phyloP scores from a whole-genome alignment of 805 yeast genomes.

The Wickerhamiella lipophila region DNA sequence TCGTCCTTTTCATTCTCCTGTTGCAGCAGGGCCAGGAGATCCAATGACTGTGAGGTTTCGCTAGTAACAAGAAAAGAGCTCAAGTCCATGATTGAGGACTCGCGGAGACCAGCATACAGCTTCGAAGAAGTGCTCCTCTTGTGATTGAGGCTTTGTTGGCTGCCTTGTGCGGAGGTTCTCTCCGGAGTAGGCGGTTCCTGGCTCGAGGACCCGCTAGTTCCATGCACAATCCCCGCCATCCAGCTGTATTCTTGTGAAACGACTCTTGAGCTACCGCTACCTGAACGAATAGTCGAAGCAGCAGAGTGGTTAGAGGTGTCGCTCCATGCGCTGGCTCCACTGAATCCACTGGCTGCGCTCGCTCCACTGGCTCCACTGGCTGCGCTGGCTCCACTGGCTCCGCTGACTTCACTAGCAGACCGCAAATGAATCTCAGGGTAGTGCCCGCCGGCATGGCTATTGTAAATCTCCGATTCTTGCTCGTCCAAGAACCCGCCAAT shows the following conservation, averaged over 20 bases:
- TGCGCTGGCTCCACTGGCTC: too few species aligned
- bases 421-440: slow-evolving; percentile 16
- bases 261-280: neutral
- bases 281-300: neutral
- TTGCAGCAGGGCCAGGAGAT: neutral
- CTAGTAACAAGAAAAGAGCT: slow-evolving; percentile 21
- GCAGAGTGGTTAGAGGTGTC: neutral
- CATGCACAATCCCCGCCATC: slow-evolving; percentile 26
- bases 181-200: slow-evolving; percentile 14
- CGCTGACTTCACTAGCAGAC: slow-evolving; percentile 1
- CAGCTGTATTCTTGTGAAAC: slow-evolving; percentile 25
- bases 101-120: slow-evolving; percentile 27
- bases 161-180: neutral
- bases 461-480: slow-evolving; percentile 19
- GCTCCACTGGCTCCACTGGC: too few species aligned
- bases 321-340: neutral
- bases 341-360: too few species aligned
- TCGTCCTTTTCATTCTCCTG: neutral
- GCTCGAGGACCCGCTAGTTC: slow-evolving; percentile 12
- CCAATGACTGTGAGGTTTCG: slow-evolving; percentile 8
- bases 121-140: slow-evolving; percentile 9
- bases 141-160: slow-evolving; percentile 5
- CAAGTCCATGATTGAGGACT: slow-evolving; percentile 25
- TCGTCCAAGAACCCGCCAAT: slow-evolving; percentile 21
- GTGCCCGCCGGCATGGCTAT: slow-evolving; percentile 19